These are phyloP conservation scores for Fusarium fracticaudum DNA, from an alignment of 2,329 filamentous ascomycete genomes.

Conservation along the genomic window DNA sequence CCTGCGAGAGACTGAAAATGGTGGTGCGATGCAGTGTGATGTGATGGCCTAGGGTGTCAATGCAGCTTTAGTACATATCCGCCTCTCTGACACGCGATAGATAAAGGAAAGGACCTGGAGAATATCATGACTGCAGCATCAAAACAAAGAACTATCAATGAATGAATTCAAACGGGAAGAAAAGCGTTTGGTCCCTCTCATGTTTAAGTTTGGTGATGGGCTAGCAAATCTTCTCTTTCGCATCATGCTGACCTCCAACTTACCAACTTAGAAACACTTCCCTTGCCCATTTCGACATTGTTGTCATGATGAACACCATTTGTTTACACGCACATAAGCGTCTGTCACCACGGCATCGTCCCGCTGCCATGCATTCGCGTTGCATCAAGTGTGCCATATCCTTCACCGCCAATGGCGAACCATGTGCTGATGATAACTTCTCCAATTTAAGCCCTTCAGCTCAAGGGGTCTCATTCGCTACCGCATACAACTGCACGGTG, in stretches of 20 bases:
- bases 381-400: conserved; percentile 31
- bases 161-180: neutral
- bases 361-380: conserved; percentile 25
- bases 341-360: conserved; percentile 43
- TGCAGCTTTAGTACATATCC: neutral
- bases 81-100: neutral
- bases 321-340: conserved; percentile 42
- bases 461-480: conserved; percentile 16
- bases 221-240: neutral
- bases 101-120: neutral
- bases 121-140: neutral
- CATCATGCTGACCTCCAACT: neutral
- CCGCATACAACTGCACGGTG: conserved; percentile 6
- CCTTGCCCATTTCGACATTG: conserved; percentile 8
- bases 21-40: conserved; percentile 3
- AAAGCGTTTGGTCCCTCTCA: neutral
- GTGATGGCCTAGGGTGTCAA: conserved; percentile 1
- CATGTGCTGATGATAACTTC: conserved; percentile 11
- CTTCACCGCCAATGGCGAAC: conserved; percentile 36
- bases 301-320: conserved; percentile 37
- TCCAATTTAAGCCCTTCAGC: neutral
- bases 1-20: neutral
- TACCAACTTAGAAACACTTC: neutral
- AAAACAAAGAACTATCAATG: conserved; percentile 1
- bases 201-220: neutral